These are phyloP conservation scores for Mycothermus thermophilus DNA, from an alignment of 495 filamentous ascomycete genomes.

Conservation along the genomic window DNA sequence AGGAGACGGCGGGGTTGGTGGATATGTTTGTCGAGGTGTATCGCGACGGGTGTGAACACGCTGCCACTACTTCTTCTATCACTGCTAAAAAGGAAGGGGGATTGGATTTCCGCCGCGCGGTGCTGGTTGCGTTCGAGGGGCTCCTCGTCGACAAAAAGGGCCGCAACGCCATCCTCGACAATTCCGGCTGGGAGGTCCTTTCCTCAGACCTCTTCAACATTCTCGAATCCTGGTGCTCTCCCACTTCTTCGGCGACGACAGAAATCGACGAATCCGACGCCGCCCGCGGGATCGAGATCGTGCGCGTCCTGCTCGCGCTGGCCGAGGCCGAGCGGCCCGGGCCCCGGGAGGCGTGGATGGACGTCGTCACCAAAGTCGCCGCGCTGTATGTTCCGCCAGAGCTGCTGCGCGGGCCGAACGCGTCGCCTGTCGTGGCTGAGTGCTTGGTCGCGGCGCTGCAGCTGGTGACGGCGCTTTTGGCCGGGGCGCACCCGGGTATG, in stretches of 20 bases:
- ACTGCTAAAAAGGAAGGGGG: slow-evolving; percentile 3
- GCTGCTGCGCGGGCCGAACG: no score
- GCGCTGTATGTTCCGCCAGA: slow-evolving; percentile 21
- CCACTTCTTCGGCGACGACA: slow-evolving; percentile 6
- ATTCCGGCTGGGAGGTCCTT: slow-evolving; percentile 35
- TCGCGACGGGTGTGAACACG: no score
- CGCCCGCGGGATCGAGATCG: slow-evolving; percentile 35
- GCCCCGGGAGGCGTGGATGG: slow-evolving; percentile 36
- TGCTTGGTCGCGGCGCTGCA: slow-evolving; percentile 37
- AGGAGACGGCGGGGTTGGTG: slow-evolving; percentile 39
- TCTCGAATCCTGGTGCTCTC: no score
- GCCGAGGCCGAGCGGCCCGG: slow-evolving; percentile 26
- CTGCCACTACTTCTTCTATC: no score
- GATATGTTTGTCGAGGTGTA: slow-evolving; percentile 49
- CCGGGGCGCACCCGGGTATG: slow-evolving; percentile 28
- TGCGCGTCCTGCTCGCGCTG: slow-evolving; percentile 35
- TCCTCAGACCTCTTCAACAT: slow-evolving; percentile 31
- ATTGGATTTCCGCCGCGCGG: slow-evolving; percentile 36
- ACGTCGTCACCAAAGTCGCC: slow-evolving; percentile 24
- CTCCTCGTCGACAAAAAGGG: slow-evolving; percentile 29
- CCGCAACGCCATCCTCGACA: slow-evolving; percentile 25
- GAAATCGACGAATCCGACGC: slow-evolving; percentile 14
- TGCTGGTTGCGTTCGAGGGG: slow-evolving; percentile 42
- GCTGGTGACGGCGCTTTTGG: slow-evolving; percentile 35
- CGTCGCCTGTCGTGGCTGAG: slow-evolving; percentile 23